Percentiles rank a stretch among this genome's conserved stretches.
phyloP scores from a whole-genome alignment of 176 grass and related monocot species.

The Ampelocalamus luodianensis region DNA sequence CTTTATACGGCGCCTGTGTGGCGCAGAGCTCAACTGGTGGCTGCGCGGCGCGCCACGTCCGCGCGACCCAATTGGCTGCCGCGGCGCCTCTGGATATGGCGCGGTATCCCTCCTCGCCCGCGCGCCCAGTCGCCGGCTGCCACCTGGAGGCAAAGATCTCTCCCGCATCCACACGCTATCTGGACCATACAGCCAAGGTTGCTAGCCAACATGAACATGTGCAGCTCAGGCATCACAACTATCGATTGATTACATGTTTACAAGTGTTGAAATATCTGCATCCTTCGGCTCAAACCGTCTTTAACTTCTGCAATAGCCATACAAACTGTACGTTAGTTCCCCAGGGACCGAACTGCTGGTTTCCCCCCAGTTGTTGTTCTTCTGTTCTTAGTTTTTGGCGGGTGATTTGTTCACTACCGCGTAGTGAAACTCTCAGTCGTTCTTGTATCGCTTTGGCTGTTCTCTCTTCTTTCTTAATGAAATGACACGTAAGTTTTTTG shows the following conservation, averaged over 20 bases:
- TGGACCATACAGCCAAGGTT: background rate
- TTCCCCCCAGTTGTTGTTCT: no score
- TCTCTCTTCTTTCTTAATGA: no score
- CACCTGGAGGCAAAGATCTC: constrained; percentile 41
- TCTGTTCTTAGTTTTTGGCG: no score
- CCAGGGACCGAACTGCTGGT: no score
- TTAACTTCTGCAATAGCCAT: no score
- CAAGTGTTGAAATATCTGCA: background rate
- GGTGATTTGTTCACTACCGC: no score
- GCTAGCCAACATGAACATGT: no score
- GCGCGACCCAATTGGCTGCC: constrained; percentile 34
- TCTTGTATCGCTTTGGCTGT: no score
- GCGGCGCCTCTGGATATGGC: constrained; percentile 41
- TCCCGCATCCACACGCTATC: constrained; percentile 27
- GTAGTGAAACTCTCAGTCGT: no score
- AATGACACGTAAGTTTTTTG: no score
- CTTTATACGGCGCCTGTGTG: constrained; percentile 43
- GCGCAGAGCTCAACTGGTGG: constrained; percentile 34
- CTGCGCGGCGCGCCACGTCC: constrained; percentile 43
- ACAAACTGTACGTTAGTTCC: no score
- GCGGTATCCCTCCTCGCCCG: background rate
- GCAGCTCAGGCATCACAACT: background rate
- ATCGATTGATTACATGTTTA: background rate
- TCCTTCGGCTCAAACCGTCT: background rate
- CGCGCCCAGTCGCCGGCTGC: background rate